Conservation (phyloP, 805 yeast species). For the Candida incommunis region DNA sequence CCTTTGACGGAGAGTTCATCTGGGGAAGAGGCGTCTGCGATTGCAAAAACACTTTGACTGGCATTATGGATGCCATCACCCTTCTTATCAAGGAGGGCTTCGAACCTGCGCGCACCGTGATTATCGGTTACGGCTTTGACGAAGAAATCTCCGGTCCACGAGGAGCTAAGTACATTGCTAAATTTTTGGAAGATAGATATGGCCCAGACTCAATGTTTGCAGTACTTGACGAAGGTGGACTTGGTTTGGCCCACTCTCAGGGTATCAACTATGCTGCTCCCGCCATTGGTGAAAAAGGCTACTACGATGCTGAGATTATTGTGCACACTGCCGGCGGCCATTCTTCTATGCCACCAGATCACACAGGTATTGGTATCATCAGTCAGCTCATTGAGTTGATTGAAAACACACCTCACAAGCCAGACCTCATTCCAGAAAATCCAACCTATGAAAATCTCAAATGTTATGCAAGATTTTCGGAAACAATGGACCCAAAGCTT, state of each 20-base stretch:
- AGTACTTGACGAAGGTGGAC: conserved; percentile 60
- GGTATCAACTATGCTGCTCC: conserved; percentile 40
- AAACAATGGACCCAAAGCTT: conserved; percentile 17
- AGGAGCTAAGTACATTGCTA: conserved; percentile 48
- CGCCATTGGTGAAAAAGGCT: conserved; percentile 51
- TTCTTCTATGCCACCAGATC: conserved; percentile 68
- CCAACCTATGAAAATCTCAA: conserved; percentile 47
- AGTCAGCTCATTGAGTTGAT: conserved; percentile 41
- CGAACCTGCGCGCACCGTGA: conserved; percentile 40
- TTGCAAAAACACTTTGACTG: conserved; percentile 49
- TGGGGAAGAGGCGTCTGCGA: conserved; percentile 69
- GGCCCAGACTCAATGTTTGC: conserved; percentile 49
- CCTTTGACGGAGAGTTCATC: conserved; percentile 44
- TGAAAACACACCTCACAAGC: conserved; percentile 41
- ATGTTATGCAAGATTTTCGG: conserved; percentile 44
- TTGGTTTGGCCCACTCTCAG: conserved; percentile 25
- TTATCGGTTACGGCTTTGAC: conserved; percentile 58
- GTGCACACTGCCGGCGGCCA: conserved; percentile 64
- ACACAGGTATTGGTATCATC: conserved; percentile 64
- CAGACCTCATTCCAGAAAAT: conserved; percentile 34
- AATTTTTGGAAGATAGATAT: conserved; percentile 34
- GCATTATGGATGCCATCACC: conserved; percentile 50
- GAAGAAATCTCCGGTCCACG: conserved; percentile 52
- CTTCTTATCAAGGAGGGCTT: conserved; percentile 34
- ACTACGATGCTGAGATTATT: conserved; percentile 33